Base-by-base conservation (phyloP, 495 filamentous ascomycete genomes). In the Penicillium goetzii region DNA sequence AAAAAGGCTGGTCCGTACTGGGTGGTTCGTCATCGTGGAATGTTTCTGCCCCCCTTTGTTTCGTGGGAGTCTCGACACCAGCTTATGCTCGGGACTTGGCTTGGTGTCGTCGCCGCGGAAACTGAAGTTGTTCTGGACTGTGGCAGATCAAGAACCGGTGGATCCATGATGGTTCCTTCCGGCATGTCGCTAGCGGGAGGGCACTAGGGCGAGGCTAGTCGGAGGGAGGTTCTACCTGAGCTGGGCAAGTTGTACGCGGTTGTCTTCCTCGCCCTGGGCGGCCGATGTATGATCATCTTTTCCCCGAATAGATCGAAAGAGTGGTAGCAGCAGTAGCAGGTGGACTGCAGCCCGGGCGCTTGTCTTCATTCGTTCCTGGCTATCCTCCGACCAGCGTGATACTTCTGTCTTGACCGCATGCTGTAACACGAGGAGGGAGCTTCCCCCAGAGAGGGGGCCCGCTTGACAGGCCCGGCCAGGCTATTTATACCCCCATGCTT, bases 401-500 rank as follows among this genome's bases (percentile, higher is more conserved):
- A 12, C 30, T 54, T 30, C 34, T 54, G 9, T 30, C 33, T 59
- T 45, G 59, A 61, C 59, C 47, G 58, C 58, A 36, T 23, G 25
- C 25, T 30, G 47, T 55, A 32, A 32, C 30, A 26, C 43, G 32
- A 52, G 23, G 28, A 33, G 21, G 15, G 59, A 30, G 55, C 26
- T 28, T 34, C 14, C 23, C 21, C 19, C 9, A 47, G 43, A 40
- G 43, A 28, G 45, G 23, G 43, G 21, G 45, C 26, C 25, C 40
- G 14, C 40, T 47, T 28, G 17, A 19, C 23, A 23, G 43, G 26
- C 45, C 23, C 17, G 30, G 56, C 15, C 45, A 50, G 45, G 45
- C n/a, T 68, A 68, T 68, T 65, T 65, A 68, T 68, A 65, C 54
- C 52, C 52, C 58, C 25, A 51, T 11, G 56, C 23, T 23, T 60